Percentiles rank a stretch among this genome's conserved stretches.
phyloP scores from a whole-genome alignment of 1,284 basidiomycete species.

The Trichosporon inkin region DNA sequence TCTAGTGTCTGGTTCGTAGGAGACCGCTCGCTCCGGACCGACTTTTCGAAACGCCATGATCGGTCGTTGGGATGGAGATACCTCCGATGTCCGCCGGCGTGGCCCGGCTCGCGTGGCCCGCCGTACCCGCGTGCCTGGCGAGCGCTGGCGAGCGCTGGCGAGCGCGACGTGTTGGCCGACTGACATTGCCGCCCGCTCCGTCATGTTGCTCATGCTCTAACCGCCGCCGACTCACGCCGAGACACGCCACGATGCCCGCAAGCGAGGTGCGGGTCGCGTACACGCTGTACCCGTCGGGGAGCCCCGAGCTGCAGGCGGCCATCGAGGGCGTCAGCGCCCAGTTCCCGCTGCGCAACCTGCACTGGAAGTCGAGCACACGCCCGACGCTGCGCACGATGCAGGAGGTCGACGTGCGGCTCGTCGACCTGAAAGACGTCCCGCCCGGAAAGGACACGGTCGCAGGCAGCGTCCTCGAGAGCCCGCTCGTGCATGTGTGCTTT shows the following conservation, averaged over 20 bases:
- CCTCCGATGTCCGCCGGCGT: background rate
- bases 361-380: conserved; percentile 75
- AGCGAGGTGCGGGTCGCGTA: conserved; percentile 42
- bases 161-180: background rate
- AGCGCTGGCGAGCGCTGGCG: too few species aligned
- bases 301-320: conserved; percentile 54
- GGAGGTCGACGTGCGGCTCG: conserved; percentile 70
- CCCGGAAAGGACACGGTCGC: conserved; percentile 50
- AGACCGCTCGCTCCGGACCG: background rate
- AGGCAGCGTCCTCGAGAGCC: conserved; percentile 73
- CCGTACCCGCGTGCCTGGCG: background rate
- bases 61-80: background rate
- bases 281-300: conserved; percentile 39
- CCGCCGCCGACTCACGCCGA: background rate
- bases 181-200: background rate
- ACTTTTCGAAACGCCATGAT: background rate
- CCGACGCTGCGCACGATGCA: conserved; percentile 77
- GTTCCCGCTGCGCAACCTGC: conserved; percentile 77
- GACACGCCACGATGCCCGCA: conserved; percentile 23
- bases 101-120: background rate
- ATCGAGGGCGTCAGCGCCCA: conserved; percentile 64
- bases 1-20: background rate
- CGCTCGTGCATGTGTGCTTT: conserved; percentile 78
- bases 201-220: background rate
- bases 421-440: conserved; percentile 62